Evolutionary conservation across 257 asterid species (phyloP).

Genomic region (Fraxinus pennsylvanica): DNA sequence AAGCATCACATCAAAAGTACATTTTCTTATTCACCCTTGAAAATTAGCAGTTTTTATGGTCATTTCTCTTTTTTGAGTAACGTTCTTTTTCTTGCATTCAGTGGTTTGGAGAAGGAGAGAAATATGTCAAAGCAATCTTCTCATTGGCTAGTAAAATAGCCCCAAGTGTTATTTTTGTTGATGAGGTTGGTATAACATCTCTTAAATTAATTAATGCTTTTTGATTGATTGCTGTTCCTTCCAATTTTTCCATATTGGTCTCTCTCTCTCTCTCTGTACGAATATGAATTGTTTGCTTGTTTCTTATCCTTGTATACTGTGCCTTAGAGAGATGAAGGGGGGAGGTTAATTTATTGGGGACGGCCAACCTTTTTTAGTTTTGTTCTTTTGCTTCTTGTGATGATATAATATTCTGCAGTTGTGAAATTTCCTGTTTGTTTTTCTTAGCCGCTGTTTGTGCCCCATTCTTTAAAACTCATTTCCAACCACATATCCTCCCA

Average conservation of each 20-base stretch:
- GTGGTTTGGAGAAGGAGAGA: conserved; percentile 63
- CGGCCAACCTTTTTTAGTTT: background rate
- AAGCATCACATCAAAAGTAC: conserved; percentile 53
- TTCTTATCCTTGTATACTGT: background rate
- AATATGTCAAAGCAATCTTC: conserved; percentile 56
- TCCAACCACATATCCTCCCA: too few relatives aligned
- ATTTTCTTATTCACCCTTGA: background rate
- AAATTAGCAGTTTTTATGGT: conserved; percentile 3
- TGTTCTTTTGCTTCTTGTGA: background rate
- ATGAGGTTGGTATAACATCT: conserved; percentile 39
- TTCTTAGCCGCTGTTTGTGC: too few relatives aligned
- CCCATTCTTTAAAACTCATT: too few relatives aligned
- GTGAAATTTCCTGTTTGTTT: background rate
- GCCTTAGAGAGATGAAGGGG: background rate
- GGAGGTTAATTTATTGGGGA: background rate
- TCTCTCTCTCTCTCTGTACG: background rate
- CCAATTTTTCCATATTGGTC: background rate
- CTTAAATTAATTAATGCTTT: background rate
- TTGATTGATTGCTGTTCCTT: background rate
- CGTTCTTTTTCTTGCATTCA: conserved; percentile 21
- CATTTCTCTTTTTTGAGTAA: background rate
- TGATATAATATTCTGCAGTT: background rate
- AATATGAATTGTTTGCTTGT: background rate
- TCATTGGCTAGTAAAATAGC: conserved; percentile 52
- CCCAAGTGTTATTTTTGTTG: conserved; percentile 56